Evolutionary conservation across 2,329 filamentous ascomycete genomes (phyloP).

Genomic region (Clonostachys sp.): DNA sequence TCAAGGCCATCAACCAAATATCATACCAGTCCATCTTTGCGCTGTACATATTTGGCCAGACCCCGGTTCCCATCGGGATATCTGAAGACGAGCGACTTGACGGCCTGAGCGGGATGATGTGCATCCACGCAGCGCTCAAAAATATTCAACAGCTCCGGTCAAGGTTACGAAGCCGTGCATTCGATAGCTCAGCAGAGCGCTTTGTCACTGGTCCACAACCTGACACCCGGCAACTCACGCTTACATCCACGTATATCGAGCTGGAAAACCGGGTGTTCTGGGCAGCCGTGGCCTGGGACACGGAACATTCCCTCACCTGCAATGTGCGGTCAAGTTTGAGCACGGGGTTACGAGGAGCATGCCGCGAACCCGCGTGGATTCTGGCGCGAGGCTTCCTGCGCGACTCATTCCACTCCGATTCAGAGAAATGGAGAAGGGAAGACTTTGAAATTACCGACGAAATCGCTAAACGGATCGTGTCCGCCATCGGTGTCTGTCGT

Average conservation of each 20-base stretch:
- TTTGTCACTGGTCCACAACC: no score
- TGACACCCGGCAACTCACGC: no score
- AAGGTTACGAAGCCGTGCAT: not conserved
- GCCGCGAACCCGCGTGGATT: constrained; percentile 6
- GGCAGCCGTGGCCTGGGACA: constrained; percentile 8
- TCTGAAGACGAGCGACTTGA: constrained; percentile 5
- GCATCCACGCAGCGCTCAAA: constrained; percentile 4
- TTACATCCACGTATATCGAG: constrained; percentile 2
- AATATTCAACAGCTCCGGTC: constrained; percentile 5
- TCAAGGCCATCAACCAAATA: constrained; percentile 5
- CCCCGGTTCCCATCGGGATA: constrained; percentile 4
- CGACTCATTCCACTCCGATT: constrained; percentile 1
- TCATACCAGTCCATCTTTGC: constrained; percentile 7
- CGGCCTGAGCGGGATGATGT: constrained; percentile 4
- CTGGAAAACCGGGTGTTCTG: constrained; percentile 7
- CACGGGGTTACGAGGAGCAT: constrained; percentile 6
- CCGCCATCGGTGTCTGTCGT: constrained; percentile 1
- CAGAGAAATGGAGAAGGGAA: not conserved
- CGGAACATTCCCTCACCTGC: constrained; percentile 3
- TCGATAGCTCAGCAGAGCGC: no score
- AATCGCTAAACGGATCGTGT: constrained; percentile 1
- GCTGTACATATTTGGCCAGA: constrained; percentile 5
- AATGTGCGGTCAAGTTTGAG: constrained; percentile 6
- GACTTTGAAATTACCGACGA: constrained; percentile 2
- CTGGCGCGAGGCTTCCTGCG: constrained; percentile 3